Percentiles rank a stretch among this genome's conserved stretches.
Evolutionary conservation across 495 filamentous ascomycete genomes (phyloP).

Genomic region (Aspergillus bridgeri): DNA sequence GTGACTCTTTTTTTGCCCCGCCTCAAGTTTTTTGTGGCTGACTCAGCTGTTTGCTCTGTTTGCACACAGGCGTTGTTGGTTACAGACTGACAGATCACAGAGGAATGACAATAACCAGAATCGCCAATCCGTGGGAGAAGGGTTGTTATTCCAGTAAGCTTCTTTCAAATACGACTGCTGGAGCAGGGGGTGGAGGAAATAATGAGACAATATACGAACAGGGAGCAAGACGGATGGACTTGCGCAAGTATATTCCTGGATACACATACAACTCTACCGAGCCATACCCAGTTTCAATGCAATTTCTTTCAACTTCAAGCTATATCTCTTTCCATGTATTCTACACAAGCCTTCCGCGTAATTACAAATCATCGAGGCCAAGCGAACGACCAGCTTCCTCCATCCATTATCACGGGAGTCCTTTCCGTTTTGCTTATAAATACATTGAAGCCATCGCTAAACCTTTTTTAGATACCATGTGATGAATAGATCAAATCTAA

Average conservation of each 20-base stretch:
- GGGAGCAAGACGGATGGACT: too few relatives aligned
- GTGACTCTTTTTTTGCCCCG: constrained; percentile 29
- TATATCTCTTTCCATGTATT: not conserved
- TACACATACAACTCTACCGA: too few relatives aligned
- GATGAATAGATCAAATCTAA: not conserved
- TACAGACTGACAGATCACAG: not conserved
- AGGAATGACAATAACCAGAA: not conserved
- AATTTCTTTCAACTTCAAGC: too few relatives aligned
- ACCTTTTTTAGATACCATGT: not conserved
- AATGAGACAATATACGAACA: too few relatives aligned
- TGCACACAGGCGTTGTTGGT: constrained; percentile 13
- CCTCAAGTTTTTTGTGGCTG: constrained; percentile 22
- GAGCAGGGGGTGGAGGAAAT: not conserved
- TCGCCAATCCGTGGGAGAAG: too few relatives aligned
- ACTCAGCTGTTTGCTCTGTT: constrained; percentile 29
- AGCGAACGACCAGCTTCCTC: not conserved
- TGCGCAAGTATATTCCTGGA: too few relatives aligned
- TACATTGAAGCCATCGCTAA: not conserved
- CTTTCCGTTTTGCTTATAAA: not conserved
- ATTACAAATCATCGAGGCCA: not conserved
- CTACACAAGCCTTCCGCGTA: not conserved
- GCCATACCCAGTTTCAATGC: too few relatives aligned
- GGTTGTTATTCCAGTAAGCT: too few relatives aligned
- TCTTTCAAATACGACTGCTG: too few relatives aligned
- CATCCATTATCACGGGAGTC: not conserved